Evolutionary conservation across 164 flowering plant genomes (phyloP), one percentile per base, ranked within the genome.

Genomic region (Amborella trichopoda): DNA sequence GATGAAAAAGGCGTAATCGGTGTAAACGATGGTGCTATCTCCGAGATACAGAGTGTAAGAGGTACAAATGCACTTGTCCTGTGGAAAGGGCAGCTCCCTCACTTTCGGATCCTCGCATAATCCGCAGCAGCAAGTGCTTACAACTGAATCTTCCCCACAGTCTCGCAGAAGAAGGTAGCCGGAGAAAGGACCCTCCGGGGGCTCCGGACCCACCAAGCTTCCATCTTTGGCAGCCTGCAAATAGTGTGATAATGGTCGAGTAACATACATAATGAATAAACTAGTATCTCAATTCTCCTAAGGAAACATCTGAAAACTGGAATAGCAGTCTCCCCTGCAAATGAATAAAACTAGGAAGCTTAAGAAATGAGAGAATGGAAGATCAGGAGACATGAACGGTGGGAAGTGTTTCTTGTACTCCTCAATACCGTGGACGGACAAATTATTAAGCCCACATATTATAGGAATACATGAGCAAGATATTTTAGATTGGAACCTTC

Each of bases 221-320:
- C 11, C 11, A 14, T 30, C 34, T 30, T 14, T 30, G 0, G 23
- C 55, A 48, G 36, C 46, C 4, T 54, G 58, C 21, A 60, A 25
- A 60, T 58, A 69, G 50, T 54, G 25, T 3, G 78, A 69, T 6
- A 73, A 64, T 48, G 70, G 68, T 66, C 70, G 56, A 23, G 75
- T 73, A 23, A 57, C 72, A 58, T 67, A 67, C 72, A 73, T 69
- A 18, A 41, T 40, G n/a, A n/a, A n/a, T n/a, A n/a, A n/a, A n/a
- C n/a, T n/a, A n/a, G n/a, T n/a, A n/a, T n/a, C n/a, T n/a, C n/a
- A n/a, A n/a, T n/a, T n/a, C n/a, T n/a, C n/a, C n/a, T n/a, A n/a
- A n/a, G n/a, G n/a, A n/a, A n/a, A n/a, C n/a, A n/a, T n/a, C n/a
- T n/a, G n/a, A n/a, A n/a, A n/a, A n/a, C n/a, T n/a, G n/a, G n/a